Base-by-base conservation (phyloP, 2,329 filamentous ascomycete genomes). In the Clonostachys solani region DNA sequence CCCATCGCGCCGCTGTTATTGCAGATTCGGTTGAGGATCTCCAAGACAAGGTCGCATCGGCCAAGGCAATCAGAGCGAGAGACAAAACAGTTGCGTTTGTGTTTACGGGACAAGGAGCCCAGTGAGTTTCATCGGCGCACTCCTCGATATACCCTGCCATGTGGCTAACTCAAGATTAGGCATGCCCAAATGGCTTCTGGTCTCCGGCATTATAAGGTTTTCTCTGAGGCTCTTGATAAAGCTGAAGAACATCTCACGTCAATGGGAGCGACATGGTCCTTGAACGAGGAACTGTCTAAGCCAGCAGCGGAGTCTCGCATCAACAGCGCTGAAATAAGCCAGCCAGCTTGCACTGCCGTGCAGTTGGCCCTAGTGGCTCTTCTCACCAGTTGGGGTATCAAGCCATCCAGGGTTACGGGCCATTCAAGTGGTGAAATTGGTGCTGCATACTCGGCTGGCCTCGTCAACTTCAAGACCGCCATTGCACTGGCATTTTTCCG, bases 11-110 rank as follows among this genome's bases (percentile, higher is more conserved):
- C 3, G 55, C 50, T 19, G 48, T 45, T 2, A 34, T 57, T 9
- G 40, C 50, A 3, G 17, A 62, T 4, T 68, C 71, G 42, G 73
- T 66, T 1, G 69, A 72, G 43, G 71, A 75, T 50, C 59, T 77
- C 10, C 33, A 19, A 29, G 17, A 46, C 35, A 41, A 16, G 12
- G 16, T 40, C 12, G 12, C 34, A 12, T 34, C 4, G 12, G 12
- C 35, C 10, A 33, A 8, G 19, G 29, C 42, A n/a, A 44, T 15
- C 3, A 40, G 33, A 18, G 19, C 16, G 53, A 56, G 6, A 60
- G 51, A 38, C 33, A 33, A 43, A n/a, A 16, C 40, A 6, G 16
- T 54, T 10, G 47, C 50, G 17, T 55, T 54, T 23, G 47, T 59
- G 15, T 58, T 57, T 50, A 58, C 56, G 7, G 56, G 56, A 6